Evolutionary conservation across 148 eudicot genomes (phyloP).

Genomic region (Chenopodium album): DNA sequence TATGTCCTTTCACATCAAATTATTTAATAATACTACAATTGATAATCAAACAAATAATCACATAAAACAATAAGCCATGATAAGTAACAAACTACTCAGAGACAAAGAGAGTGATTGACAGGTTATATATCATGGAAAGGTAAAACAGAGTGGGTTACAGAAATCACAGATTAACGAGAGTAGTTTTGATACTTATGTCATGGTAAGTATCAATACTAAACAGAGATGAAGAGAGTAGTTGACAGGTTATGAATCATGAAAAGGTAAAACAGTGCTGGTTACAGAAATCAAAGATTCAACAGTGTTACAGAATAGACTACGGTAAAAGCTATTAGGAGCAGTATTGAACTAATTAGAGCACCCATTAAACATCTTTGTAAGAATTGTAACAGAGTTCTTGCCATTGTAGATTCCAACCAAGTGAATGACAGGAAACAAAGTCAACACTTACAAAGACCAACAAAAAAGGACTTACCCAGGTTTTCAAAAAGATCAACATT

Average conservation of each 20-base stretch:
- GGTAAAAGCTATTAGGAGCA: neutral
- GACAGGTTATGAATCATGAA: neutral
- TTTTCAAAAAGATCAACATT: conserved; percentile 69
- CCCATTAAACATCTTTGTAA: neutral
- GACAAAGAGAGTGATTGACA: too few species aligned
- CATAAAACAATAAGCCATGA: too few species aligned
- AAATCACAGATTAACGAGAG: too few species aligned
- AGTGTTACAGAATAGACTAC: neutral
- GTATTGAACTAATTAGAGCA: neutral
- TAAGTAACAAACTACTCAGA: too few species aligned
- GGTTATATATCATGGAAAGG: too few species aligned
- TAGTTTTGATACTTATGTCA: too few species aligned
- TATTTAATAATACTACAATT: too few species aligned
- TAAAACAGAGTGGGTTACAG: too few species aligned
- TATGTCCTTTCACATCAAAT: too few species aligned
- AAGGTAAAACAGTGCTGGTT: neutral
- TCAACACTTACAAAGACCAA: neutral
- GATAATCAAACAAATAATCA: too few species aligned
- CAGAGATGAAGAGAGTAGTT: too few species aligned
- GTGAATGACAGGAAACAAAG: neutral
- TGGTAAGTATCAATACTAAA: too few species aligned
- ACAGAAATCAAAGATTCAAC: neutral
- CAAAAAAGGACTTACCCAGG: conserved; percentile 35
- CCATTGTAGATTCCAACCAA: neutral
- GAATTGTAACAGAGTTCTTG: neutral